phyloP scores from a whole-genome alignment of 371 early-diverging fungal genomes.

The Synchytrium microbalum region DNA sequence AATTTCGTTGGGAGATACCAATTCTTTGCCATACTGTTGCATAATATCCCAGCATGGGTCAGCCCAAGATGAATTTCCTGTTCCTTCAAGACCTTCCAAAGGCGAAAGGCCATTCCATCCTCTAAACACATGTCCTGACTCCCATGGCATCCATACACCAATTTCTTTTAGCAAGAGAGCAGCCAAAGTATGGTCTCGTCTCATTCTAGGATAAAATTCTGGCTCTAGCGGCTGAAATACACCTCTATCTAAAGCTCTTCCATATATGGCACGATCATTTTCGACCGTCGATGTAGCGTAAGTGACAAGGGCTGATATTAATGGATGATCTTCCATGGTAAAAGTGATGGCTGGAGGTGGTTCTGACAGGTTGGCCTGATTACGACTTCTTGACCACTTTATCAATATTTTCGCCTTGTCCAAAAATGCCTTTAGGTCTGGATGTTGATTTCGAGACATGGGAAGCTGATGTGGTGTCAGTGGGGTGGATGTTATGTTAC shows the following conservation, averaged over 20 bases:
- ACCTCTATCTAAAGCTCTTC: not conserved
- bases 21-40: slow-evolving; percentile 21
- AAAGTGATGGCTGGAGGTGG: not conserved
- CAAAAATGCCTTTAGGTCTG: not conserved
- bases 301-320: not conserved
- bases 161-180: slow-evolving; percentile 62
- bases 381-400: not conserved
- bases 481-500: not conserved
- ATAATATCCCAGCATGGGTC: slow-evolving; percentile 25
- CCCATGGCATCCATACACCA: slow-evolving; percentile 66
- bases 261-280: not conserved
- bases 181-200: slow-evolving; percentile 21
- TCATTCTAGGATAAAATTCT: not conserved
- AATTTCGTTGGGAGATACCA: slow-evolving; percentile 14
- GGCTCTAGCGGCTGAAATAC: not conserved
- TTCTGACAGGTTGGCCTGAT: not conserved
- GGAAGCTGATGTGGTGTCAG: not conserved
- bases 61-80: slow-evolving; percentile 32
- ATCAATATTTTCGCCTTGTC: not conserved
- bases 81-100: slow-evolving; percentile 15
- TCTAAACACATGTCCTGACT: slow-evolving; percentile 35
- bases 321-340: not conserved
- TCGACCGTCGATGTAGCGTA: not conserved
- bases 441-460: not conserved
- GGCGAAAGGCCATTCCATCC: slow-evolving; percentile 21